Evolutionary conservation across 371 early-diverging fungal species (phyloP).

Genomic region (Mucor lusitanicus): DNA sequence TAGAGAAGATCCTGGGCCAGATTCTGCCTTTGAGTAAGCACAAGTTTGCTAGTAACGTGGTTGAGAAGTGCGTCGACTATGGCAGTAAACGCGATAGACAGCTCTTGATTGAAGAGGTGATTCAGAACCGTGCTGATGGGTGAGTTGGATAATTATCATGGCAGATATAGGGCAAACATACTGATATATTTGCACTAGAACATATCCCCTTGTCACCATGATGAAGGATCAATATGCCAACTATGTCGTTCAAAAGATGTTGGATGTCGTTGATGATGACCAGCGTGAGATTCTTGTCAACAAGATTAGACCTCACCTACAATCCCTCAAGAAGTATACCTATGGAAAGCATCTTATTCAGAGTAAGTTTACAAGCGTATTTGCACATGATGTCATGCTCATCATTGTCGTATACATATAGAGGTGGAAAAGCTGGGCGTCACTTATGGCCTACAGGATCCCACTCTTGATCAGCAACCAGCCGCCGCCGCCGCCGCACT

Average conservation of each 20-base stretch:
- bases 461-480: background rate
- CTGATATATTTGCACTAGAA: constrained; percentile 34
- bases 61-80: constrained; percentile 92
- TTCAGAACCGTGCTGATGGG: constrained; percentile 70
- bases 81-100: constrained; percentile 75
- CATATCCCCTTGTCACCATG: constrained; percentile 83
- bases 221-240: constrained; percentile 99
- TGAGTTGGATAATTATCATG: constrained; percentile 17
- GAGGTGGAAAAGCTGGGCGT: constrained; percentile 42
- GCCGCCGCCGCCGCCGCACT: too few species aligned
- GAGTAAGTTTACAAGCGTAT: constrained; percentile 40
- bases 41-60: constrained; percentile 99
- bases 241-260: constrained; percentile 99
- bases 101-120: constrained; percentile 86
- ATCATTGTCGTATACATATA: background rate
- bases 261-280: constrained; percentile 91
- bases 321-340: constrained; percentile 89
- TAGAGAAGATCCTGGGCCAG: constrained; percentile 87
- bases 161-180: too few species aligned
- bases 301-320: constrained; percentile 87
- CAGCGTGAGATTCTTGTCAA: constrained; percentile 82
- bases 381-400: background rate
- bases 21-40: constrained; percentile 74
- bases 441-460: constrained; percentile 5
- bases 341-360: constrained; percentile 95